These are phyloP conservation scores for Isabelozyma heimii DNA, from an alignment of 805 yeast species.

Conservation along the genomic window DNA sequence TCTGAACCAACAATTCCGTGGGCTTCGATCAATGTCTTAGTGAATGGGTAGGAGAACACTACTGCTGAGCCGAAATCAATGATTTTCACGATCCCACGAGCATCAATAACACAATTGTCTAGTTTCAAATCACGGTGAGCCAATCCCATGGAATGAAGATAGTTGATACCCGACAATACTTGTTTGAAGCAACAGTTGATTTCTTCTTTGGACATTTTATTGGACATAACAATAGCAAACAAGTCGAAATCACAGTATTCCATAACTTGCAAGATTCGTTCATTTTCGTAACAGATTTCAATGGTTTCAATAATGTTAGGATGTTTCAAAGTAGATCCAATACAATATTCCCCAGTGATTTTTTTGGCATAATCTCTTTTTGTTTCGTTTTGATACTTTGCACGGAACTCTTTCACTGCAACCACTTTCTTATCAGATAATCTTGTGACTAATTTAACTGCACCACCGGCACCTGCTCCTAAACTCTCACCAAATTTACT, in stretches of 20 bases:
- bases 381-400: slow-evolving; percentile 66
- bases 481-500: slow-evolving; percentile 72
- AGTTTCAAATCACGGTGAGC: slow-evolving; percentile 90
- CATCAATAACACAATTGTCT: slow-evolving; percentile 87
- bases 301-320: slow-evolving; percentile 89
- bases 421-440: slow-evolving; percentile 68
- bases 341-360: slow-evolving; percentile 86
- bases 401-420: slow-evolving; percentile 82
- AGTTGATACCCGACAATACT: slow-evolving; percentile 74
- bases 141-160: slow-evolving; percentile 79
- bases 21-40: slow-evolving; percentile 53
- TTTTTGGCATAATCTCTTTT: slow-evolving; percentile 79
- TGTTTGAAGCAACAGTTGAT: slow-evolving; percentile 89
- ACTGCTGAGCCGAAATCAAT: slow-evolving; percentile 95
- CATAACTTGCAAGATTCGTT: slow-evolving; percentile 85
- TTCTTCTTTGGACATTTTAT: slow-evolving; percentile 78
- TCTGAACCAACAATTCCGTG: slow-evolving; percentile 85
- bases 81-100: slow-evolving; percentile 80
- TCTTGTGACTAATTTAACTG: slow-evolving; percentile 69
- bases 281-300: slow-evolving; percentile 87
- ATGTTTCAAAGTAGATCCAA: slow-evolving; percentile 84
- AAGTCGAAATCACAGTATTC: slow-evolving; percentile 87
- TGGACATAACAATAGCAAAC: slow-evolving; percentile 92
- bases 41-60: slow-evolving; percentile 69
- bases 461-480: slow-evolving; percentile 88